A percentile compares a stretch with the other conserved stretches of the same genome.
Evolutionary conservation across 768 basidiomycete species (phyloP).

Genomic region (Trametopsis cervina): DNA sequence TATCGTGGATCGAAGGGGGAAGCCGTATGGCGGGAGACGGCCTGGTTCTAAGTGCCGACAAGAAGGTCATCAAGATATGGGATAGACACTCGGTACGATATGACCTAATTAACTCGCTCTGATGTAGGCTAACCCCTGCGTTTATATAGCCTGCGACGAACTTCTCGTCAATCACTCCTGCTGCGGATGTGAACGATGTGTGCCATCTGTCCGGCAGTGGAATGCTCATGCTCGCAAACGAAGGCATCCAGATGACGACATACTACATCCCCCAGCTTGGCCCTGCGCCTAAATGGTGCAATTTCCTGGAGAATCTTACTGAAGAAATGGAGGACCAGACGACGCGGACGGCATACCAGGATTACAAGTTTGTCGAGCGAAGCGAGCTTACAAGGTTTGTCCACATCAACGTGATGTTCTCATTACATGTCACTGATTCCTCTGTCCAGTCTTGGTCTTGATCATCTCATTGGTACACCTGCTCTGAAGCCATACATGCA

Average conservation of each 20-base stretch:
- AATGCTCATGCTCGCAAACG: conserved; percentile 86
- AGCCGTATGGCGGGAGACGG: conserved; percentile 80
- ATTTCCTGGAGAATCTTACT: conserved; percentile 96
- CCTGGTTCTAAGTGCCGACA: conserved; percentile 87
- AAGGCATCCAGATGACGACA: conserved; percentile 91
- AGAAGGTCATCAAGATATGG: conserved; percentile 98
- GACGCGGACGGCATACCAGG: conserved; percentile 77
- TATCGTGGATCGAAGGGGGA: conserved; percentile 88
- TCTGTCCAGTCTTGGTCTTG: conserved; percentile 71
- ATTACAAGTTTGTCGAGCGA: conserved; percentile 95
- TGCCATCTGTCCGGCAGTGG: conserved; percentile 89
- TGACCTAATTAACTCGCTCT: no score
- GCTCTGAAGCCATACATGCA: conserved; percentile 99
- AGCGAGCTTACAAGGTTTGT: conserved; percentile 79
- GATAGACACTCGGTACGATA: conserved; percentile 71
- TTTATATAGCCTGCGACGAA: conserved; percentile 67
- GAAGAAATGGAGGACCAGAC: conserved; percentile 96
- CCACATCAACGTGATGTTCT: neutral
- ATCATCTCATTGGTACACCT: conserved; percentile 91
- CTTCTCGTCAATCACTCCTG: conserved; percentile 89
- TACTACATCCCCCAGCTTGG: conserved; percentile 96
- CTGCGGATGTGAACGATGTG: conserved; percentile 82
- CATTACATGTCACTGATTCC: neutral
- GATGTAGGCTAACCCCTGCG: conserved; percentile 5
- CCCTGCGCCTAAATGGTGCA: conserved; percentile 93